Evolutionary conservation across 75 land plant species (phyloP).

Genomic region (Selaginella moellendorffii): DNA sequence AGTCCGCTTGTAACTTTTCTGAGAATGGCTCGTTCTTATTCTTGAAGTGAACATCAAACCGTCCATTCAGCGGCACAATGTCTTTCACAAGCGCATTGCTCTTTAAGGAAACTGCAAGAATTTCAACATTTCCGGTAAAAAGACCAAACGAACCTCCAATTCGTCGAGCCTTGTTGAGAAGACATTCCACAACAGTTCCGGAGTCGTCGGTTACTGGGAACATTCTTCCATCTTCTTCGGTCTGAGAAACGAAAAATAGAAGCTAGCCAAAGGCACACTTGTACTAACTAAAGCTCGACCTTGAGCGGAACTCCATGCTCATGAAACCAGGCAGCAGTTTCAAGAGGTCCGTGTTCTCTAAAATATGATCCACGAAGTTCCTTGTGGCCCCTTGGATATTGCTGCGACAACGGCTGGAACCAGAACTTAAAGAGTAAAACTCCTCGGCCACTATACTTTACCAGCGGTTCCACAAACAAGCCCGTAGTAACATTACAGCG

Average conservation of each 20-base stretch:
- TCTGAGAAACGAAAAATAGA: too few relatives aligned
- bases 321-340: slow-evolving; percentile 82
- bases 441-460: slow-evolving; percentile 13
- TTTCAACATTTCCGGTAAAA: too few relatives aligned
- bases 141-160: slow-evolving; percentile 42
- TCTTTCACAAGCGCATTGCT: slow-evolving; percentile 37
- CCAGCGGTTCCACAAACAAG: slow-evolving; percentile 51
- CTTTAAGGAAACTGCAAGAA: slow-evolving; percentile 61
- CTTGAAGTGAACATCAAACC: slow-evolving; percentile 37
- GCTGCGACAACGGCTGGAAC: slow-evolving; percentile 70
- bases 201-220: slow-evolving; percentile 76
- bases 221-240: slow-evolving; percentile 87
- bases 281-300: slow-evolving; percentile 46
- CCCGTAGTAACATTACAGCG: slow-evolving; percentile 97
- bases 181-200: slow-evolving; percentile 69
- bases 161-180: slow-evolving; percentile 47
- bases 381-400: slow-evolving; percentile 86
- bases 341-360: slow-evolving; percentile 60
- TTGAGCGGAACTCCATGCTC: slow-evolving; percentile 76
- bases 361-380: slow-evolving; percentile 81
- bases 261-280: too few relatives aligned
- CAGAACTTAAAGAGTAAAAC: too few relatives aligned
- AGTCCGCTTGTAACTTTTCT: slow-evolving; percentile 50
- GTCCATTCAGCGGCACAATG: slow-evolving; percentile 21
- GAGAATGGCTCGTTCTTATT: slow-evolving; percentile 13